Base-by-base conservation (phyloP, 2,329 filamentous ascomycete genomes). In the Xylaria hypoxylon region DNA sequence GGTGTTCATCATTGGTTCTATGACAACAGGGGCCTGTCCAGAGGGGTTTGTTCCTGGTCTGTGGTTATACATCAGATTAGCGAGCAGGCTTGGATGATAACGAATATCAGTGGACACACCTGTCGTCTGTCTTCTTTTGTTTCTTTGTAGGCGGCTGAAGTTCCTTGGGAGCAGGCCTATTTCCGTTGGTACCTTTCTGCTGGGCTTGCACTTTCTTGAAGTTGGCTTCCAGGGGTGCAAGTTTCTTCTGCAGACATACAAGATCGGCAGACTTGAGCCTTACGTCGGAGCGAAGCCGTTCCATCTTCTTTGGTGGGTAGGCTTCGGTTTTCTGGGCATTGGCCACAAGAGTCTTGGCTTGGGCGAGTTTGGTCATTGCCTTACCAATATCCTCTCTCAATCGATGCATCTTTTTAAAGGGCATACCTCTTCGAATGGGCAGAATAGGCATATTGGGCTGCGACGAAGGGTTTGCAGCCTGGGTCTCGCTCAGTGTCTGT, bases 171-270 rank as follows among this genome's bases (percentile, higher is more conserved):
- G 40, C 24, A 48, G 40, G 15, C 2, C 13, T 7, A 22, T 22
- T 26, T 58, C 28, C 40, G 33, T 4, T n/a, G 11, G 4, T 13
- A 3, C 28, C 22, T 51, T 35, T 45, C 17, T 50, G 15, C 13
- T n/a, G 8, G n/a, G 13, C 1, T 33, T 53, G 58, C 2, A 19
- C 11, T 35, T 62, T 63, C 17, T 24, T 7, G 48, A 55, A 66
- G 17, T 63, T 66, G 8, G 26, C 33, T 35, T 66, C 64, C 47
- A 59, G 15, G 5, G 53, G 59, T 17, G 6, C 24, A 13, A 66
- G 40, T 26, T 45, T 59, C 26, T 55, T 63, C 47, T 38, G 22
- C 5, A 62, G 33, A 22, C 38, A 45, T 8, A 15, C 13, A 10
- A 66, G 38, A 26, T 59, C 47, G 3, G 47, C 59, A 2, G 22